Evolutionary conservation across 768 basidiomycete species (phyloP).

Genomic region (Leucocoprinus leucothites): DNA sequence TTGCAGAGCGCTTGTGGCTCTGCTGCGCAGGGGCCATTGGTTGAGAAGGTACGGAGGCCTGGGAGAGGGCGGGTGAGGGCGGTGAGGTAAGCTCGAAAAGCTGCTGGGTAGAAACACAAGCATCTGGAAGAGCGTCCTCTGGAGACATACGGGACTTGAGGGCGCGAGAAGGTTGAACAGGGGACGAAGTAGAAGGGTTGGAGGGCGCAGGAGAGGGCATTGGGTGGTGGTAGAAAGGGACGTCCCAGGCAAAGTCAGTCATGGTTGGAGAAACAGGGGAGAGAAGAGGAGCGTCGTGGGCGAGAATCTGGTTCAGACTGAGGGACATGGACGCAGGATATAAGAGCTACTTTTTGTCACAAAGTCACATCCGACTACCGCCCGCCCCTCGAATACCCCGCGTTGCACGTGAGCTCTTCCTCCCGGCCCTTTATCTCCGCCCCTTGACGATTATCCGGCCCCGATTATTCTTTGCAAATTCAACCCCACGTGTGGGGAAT

Average conservation of each 20-base stretch:
- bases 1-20: slow-evolving; percentile 44
- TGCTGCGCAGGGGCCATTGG: slow-evolving; percentile 21
- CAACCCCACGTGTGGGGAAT: no score
- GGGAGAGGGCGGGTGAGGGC: slow-evolving; percentile 28
- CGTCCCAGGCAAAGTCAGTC: slow-evolving; percentile 48
- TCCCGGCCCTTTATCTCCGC: background rate
- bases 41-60: slow-evolving; percentile 17
- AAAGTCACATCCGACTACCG: background rate
- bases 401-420: slow-evolving; percentile 5
- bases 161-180: slow-evolving; percentile 38
- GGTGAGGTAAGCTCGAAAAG: slow-evolving; percentile 59
- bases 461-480: background rate
- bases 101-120: slow-evolving; percentile 67
- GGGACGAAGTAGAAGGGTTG: slow-evolving; percentile 42
- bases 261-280: slow-evolving; percentile 38
- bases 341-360: slow-evolving; percentile 11
- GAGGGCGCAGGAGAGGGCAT: slow-evolving; percentile 45
- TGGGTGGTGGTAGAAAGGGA: slow-evolving; percentile 37
- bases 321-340: slow-evolving; percentile 23
- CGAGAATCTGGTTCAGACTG: slow-evolving; percentile 50
- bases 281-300: slow-evolving; percentile 54
- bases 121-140: slow-evolving; percentile 32
- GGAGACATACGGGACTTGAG: slow-evolving; percentile 52
- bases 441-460: background rate
- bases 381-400: slow-evolving; percentile 13